Base-by-base conservation (phyloP, 176 grass and related monocot species). In the Melocanna baccifera region DNA sequence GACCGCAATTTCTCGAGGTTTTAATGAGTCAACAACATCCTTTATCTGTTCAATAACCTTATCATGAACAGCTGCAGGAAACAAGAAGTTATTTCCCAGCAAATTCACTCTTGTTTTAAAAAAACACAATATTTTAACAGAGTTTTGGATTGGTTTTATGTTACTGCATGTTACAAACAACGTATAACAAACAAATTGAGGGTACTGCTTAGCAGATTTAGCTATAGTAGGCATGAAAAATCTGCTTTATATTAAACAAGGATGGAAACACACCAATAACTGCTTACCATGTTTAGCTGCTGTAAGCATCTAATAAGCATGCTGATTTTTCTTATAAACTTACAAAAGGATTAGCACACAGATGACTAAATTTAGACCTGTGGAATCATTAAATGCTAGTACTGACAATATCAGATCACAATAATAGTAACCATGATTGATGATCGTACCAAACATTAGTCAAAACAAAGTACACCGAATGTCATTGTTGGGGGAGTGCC, bases 21-120 rank as follows among this genome's bases (percentile, higher is more conserved):
- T 92, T 62, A 96, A 90, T 81, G 59, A 83, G 73, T 92, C 83
- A 26, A 94, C 83, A 26, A 94, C 84, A 69, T 92, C 89, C 83
- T 94, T 87, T 87, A 96, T 91, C 66, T 94, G 88, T 61, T 91
- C 58, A 74, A 92, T 84, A 77, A 96, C 59, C 84, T 87, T 92
- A 46, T 73, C 86, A 63, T 92, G 96, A 65, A 99, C 66, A 83
- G 84, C 96, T 99, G 76, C 70, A 86, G 16, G 23, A 52, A 34
- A 81, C 18, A 12, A 86, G 83, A 75, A 30, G 84, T 78, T 51
- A 50, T 39, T 63, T 78, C 22, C 71, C 25, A 83, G 40, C 9
- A 23, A 75, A 63, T 62, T n/a, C 61, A 14, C 12, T 67, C 16
- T 69, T 67, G 12, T 68, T 57, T 5, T n/a, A n/a, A 5, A 55